A percentile compares a stretch with the other conserved stretches of the same genome.
Evolutionary conservation across 2,329 filamentous ascomycete genomes (phyloP).

Genomic region (Cordyceps pruinosa): DNA sequence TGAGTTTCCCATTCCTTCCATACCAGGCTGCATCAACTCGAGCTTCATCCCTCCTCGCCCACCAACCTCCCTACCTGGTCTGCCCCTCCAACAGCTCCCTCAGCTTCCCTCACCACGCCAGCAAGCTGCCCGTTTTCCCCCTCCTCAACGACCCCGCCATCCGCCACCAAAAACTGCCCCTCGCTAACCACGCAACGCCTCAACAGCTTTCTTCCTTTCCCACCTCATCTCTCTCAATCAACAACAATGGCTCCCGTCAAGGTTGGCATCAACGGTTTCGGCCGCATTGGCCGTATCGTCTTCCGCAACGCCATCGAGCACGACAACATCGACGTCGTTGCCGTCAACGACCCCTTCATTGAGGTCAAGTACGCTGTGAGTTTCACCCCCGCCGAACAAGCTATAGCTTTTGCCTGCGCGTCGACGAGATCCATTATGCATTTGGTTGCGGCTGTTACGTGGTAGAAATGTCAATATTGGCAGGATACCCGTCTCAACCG

Average conservation of each 20-base stretch:
- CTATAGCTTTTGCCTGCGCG: neutral
- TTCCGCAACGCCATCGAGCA: slow-evolving; percentile 96
- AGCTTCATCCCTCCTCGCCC: neutral
- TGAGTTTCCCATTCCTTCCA: neutral
- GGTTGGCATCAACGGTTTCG: slow-evolving; percentile 99
- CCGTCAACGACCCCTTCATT: slow-evolving; percentile 99
- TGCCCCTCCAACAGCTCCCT: neutral
- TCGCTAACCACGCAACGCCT: slow-evolving; percentile 10
- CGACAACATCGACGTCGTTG: slow-evolving; percentile 82
- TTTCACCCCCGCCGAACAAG: slow-evolving; percentile 23
- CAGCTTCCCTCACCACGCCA: no score
- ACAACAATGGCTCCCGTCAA: slow-evolving; percentile 49
- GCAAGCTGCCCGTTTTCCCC: neutral
- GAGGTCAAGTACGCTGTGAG: slow-evolving; percentile 94
- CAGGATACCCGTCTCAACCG: no score
- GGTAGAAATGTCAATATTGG: neutral
- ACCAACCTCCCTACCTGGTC: neutral
- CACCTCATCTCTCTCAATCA: slow-evolving; percentile 15
- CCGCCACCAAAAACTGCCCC: slow-evolving; percentile 1
- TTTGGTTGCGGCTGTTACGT: neutral
- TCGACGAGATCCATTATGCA: neutral
- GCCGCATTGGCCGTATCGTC: slow-evolving; percentile 98
- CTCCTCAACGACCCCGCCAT: slow-evolving; percentile 11
- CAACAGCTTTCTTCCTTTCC: slow-evolving; percentile 7
- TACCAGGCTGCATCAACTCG: neutral